Base-by-base conservation (phyloP, 2,329 filamentous ascomycete genomes). In the Blumeria graminis region DNA sequence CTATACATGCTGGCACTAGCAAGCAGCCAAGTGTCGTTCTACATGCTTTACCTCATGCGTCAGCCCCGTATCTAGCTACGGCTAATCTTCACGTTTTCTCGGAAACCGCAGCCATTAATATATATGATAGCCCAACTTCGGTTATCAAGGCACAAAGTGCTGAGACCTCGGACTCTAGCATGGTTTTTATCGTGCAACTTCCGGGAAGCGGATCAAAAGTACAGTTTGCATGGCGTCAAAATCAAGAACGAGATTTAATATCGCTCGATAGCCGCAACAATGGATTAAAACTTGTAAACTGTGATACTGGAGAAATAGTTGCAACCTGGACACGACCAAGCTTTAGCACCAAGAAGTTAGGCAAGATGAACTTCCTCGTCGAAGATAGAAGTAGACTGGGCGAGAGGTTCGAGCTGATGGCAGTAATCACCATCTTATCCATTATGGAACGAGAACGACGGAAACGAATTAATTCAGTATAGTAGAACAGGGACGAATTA, bases 231-330 rank as follows among this genome's bases (percentile, higher is more conserved):
- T 63, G 62, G 62, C 61, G 60, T 28, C 35, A 18, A 1, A 60
- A 56, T 45, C 51, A 51, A 6, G 59, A 60, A 1, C n/a, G 34
- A 0, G 61, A 62, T 43, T 58, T 63, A 1, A 38, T 22, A 10
- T 46, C 11, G 9, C 32, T 63, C 9, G 46, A 60, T 10, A 59
- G 60, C 0, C 50, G 57, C 5, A 41, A 54, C 48, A 56, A 59
- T 56, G 61, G 62, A 3, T 58, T 58, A 59, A 62, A 62, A 55
- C 54, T 60, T 13, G 59, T 61, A 3, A 55, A 60, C 22, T 41
- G 56, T 9, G 52, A 22, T 5, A 60, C 55, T 3, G 59, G 58
- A 1, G 53, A 61, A 36, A 57, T 60, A 3, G 58, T 62, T 10
- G 62, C 61, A 4, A 60, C 55, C 10, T 63, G 61, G 60, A 57